phyloP scores from a whole-genome alignment of 331 rosid species.

The Ulmus americana region DNA sequence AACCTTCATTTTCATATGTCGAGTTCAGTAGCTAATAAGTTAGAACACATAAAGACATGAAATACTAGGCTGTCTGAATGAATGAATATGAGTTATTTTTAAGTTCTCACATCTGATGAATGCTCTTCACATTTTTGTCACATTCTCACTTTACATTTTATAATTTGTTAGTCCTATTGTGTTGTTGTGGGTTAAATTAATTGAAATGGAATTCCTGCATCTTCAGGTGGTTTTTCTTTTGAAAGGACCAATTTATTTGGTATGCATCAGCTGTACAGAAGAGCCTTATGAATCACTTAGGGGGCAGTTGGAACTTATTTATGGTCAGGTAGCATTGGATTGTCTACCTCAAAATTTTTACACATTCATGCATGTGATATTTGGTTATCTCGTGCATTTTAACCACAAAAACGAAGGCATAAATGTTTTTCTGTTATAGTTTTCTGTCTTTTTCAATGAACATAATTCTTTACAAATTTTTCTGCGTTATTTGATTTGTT shows the following conservation, averaged over 20 bases:
- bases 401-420: not conserved
- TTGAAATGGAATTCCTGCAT: slow-evolving; percentile 18
- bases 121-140: too few relatives aligned
- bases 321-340: slow-evolving; percentile 71
- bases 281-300: slow-evolving; percentile 79
- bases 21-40: not conserved
- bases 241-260: slow-evolving; percentile 90
- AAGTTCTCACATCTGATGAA: too few relatives aligned
- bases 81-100: not conserved
- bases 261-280: slow-evolving; percentile 92
- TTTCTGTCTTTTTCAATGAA: not conserved
- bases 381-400: slow-evolving; percentile 3
- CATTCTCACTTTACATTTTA: not conserved
- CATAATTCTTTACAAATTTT: not conserved
- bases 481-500: slow-evolving; percentile 9
- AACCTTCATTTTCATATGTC: slow-evolving; percentile 1
- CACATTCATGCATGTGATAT: slow-evolving; percentile 14
- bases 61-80: not conserved
- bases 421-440: not conserved
- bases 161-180: not conserved
- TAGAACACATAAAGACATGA: not conserved
- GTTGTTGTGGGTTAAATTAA: slow-evolving; percentile 2
- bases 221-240: slow-evolving; percentile 85
- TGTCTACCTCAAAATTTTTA: slow-evolving; percentile 2
- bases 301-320: slow-evolving; percentile 77